Percentiles rank a stretch among this genome's conserved stretches.
Conservation (phyloP, 768 basidiomycete species). For the Multifurca ochricompacta region DNA sequence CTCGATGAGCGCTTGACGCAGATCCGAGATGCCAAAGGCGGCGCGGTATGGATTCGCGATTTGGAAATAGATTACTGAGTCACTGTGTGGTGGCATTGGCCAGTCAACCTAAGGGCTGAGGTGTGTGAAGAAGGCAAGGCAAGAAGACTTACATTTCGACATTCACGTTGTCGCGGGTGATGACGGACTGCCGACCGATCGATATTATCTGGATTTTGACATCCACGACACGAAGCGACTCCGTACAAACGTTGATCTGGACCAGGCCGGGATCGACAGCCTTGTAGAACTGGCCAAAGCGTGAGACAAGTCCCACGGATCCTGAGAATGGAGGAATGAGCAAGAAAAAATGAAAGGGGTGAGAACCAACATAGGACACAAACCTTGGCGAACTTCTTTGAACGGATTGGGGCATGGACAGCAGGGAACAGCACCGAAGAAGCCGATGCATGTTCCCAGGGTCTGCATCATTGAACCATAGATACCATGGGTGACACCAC, state of each 20-base stretch:
- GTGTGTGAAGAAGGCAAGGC: background rate
- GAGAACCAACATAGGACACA: slow-evolving; percentile 11
- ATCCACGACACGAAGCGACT: slow-evolving; percentile 77
- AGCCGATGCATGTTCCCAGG: slow-evolving; percentile 59
- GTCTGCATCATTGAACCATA: slow-evolving; percentile 77
- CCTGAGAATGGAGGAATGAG: slow-evolving; percentile 39
- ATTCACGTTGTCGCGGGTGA: slow-evolving; percentile 94
- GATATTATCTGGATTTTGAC: slow-evolving; percentile 94
- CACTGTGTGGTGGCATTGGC: slow-evolving; percentile 45
- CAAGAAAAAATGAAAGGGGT: background rate
- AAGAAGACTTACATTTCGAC: slow-evolving; percentile 67
- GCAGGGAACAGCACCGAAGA: slow-evolving; percentile 72
- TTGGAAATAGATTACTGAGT: slow-evolving; percentile 92
- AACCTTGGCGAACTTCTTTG: slow-evolving; percentile 79
- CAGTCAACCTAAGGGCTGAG: slow-evolving; percentile 11
- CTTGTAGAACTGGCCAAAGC: slow-evolving; percentile 96
- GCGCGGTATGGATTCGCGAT: slow-evolving; percentile 87
- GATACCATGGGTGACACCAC: slow-evolving; percentile 72
- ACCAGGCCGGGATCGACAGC: slow-evolving; percentile 90
- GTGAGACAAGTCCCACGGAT: slow-evolving; percentile 82
- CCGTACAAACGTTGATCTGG: slow-evolving; percentile 91
- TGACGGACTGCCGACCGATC: slow-evolving; percentile 82
- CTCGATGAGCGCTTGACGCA: slow-evolving; percentile 77
- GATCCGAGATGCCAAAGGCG: slow-evolving; percentile 86
- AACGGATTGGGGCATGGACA: slow-evolving; percentile 82